A percentile compares a stretch with the other conserved stretches of the same genome.
phyloP scores from a whole-genome alignment of 768 basidiomycete genomes.

The Auricularia heimuer region DNA sequence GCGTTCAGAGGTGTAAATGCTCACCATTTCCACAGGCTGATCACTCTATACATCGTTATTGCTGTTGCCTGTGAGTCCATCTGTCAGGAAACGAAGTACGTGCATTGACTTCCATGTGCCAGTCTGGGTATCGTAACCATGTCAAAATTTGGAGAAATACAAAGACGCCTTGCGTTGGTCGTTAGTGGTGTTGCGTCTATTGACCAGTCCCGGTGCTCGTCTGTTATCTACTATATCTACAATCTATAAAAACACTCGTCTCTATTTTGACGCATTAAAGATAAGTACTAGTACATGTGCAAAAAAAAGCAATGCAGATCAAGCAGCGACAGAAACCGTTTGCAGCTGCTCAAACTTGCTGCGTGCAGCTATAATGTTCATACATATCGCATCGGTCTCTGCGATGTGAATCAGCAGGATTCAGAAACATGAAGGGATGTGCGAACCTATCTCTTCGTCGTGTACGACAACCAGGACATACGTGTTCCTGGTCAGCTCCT shows the following conservation, averaged over 20 bases:
- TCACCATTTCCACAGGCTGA: slow-evolving; percentile 14
- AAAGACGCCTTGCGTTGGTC: no score
- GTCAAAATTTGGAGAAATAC: no score
- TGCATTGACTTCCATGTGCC: not conserved
- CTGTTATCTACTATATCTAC: no score
- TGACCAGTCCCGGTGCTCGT: no score
- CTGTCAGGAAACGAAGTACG: not conserved
- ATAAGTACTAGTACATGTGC: not conserved
- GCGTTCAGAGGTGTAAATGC: no score
- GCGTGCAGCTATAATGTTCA: slow-evolving; percentile 82
- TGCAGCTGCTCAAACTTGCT: slow-evolving; percentile 86
- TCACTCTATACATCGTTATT: slow-evolving; percentile 70
- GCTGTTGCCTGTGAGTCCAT: slow-evolving; percentile 59
- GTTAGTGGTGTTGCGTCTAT: no score
- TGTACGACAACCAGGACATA: slow-evolving; percentile 86
- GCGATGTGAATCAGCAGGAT: slow-evolving; percentile 7
- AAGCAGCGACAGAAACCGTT: slow-evolving; percentile 4
- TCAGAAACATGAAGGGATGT: not conserved
- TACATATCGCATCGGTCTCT: slow-evolving; percentile 82
- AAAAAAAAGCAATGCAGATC: not conserved
- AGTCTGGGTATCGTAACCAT: slow-evolving; percentile 37
- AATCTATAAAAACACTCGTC: no score
- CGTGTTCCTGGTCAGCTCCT: slow-evolving; percentile 88
- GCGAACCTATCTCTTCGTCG: slow-evolving; percentile 75
- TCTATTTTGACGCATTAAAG: no score